phyloP scores from a whole-genome alignment of 2,329 filamentous ascomycete species.

The Myriosclerotinia duriaeana region DNA sequence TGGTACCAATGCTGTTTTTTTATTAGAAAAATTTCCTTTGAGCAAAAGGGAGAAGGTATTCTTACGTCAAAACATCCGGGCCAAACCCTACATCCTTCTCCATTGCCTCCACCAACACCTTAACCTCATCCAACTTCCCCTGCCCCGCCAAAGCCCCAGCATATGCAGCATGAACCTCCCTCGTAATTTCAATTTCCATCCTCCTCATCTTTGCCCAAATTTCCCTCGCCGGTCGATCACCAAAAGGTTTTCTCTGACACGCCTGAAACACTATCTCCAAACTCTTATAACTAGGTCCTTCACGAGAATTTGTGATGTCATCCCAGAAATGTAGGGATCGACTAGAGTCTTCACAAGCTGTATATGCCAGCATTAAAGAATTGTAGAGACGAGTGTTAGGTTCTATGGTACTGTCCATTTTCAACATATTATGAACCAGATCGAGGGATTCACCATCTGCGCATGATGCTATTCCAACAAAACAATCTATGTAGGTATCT shows the following conservation, averaged over 20 bases:
- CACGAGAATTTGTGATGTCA: constrained; percentile 76
- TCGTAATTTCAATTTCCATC: constrained; percentile 78
- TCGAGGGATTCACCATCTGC: constrained; percentile 65
- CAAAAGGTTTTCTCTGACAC: constrained; percentile 63
- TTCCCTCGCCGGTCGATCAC: constrained; percentile 60
- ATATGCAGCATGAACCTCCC: constrained; percentile 73
- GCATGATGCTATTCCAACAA: constrained; percentile 69
- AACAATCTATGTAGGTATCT: constrained; percentile 74
- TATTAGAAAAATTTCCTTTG: constrained; percentile 19
- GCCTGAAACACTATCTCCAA: constrained; percentile 78
- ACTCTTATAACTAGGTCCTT: constrained; percentile 81
- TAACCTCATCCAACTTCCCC: constrained; percentile 66
- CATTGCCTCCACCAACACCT: constrained; percentile 65
- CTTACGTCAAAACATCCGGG: constrained; percentile 72
- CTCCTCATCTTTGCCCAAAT: constrained; percentile 70
- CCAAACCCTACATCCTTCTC: constrained; percentile 63
- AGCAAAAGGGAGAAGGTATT: not conserved
- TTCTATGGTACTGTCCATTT: constrained; percentile 81
- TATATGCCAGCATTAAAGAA: constrained; percentile 82
- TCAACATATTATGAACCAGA: constrained; percentile 87
- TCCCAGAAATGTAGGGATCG: constrained; percentile 78
- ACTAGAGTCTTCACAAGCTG: constrained; percentile 62
- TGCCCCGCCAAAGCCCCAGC: constrained; percentile 73
- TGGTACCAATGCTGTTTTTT: constrained; percentile 62
- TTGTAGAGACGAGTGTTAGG: constrained; percentile 76